Evolutionary conservation across 2,329 filamentous ascomycete species (phyloP).

Genomic region (Myriosclerotinia duriaeana): DNA sequence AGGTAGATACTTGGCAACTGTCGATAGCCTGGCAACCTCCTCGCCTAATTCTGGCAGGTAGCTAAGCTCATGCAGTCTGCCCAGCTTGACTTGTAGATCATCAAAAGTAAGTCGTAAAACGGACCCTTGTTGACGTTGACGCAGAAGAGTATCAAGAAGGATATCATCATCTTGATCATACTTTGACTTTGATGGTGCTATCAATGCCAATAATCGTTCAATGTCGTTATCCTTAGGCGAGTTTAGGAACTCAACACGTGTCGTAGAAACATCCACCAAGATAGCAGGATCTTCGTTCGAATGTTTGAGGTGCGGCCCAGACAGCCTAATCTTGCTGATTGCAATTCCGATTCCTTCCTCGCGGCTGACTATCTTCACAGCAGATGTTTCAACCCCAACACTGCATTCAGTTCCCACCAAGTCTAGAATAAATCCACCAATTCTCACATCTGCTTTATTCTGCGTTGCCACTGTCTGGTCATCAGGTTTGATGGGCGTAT

Average conservation of each 20-base stretch:
- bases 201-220: constrained; percentile 75
- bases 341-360: constrained; percentile 69
- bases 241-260: constrained; percentile 70
- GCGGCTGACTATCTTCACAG: constrained; percentile 77
- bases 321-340: constrained; percentile 72
- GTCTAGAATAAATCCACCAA: constrained; percentile 74
- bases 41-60: constrained; percentile 70
- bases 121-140: constrained; percentile 82
- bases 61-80: constrained; percentile 63
- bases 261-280: constrained; percentile 60
- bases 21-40: constrained; percentile 79
- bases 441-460: constrained; percentile 70
- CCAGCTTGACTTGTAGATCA: constrained; percentile 60
- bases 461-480: constrained; percentile 35
- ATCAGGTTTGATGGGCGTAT: constrained; percentile 44
- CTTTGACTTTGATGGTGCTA: constrained; percentile 88
- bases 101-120: constrained; percentile 72
- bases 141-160: constrained; percentile 84
- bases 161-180: constrained; percentile 90
- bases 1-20: constrained; percentile 89
- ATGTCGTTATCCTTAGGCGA: constrained; percentile 77
- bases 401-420: constrained; percentile 77
- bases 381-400: constrained; percentile 71
- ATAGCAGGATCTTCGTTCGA: constrained; percentile 59
- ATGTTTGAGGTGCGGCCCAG: constrained; percentile 64